These are phyloP conservation scores for Bipolaris sorokiniana DNA, from an alignment of 2,329 filamentous ascomycete genomes.

Conservation along the genomic window DNA sequence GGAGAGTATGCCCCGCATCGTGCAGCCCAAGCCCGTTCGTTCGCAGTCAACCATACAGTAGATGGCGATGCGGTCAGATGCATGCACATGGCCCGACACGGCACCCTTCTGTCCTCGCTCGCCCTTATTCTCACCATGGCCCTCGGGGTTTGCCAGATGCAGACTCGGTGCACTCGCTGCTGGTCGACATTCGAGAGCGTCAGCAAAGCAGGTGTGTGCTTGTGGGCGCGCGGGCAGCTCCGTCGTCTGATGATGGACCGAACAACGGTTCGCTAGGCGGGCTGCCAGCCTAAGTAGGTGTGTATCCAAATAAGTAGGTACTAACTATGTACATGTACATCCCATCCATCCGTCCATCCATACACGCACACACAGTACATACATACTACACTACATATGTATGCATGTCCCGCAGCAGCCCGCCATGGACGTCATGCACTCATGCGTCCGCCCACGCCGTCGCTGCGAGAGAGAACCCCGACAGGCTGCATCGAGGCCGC, in stretches of 20 bases:
- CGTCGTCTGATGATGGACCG: constrained; percentile 10
- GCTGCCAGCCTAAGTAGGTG: background rate
- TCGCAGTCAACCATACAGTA: background rate
- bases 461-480: too few relatives aligned
- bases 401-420: constrained; percentile 26
- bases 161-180: too few relatives aligned
- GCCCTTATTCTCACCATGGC: constrained; percentile 2
- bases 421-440: constrained; percentile 29
- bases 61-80: constrained; percentile 8
- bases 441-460: constrained; percentile 14
- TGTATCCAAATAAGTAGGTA: too few relatives aligned
- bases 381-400: constrained; percentile 1
- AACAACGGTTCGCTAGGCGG: constrained; percentile 25
- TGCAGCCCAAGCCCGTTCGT: constrained; percentile 4
- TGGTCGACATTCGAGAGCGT: too few relatives aligned
- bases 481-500: background rate
- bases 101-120: constrained; percentile 30
- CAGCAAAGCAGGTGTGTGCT: background rate
- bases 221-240: constrained; percentile 14
- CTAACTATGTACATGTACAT: too few relatives aligned
- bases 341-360: too few relatives aligned
- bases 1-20: constrained; percentile 26
- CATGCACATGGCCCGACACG: constrained; percentile 27
- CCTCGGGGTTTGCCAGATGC: too few relatives aligned
- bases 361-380: too few relatives aligned